Conservation (phyloP, 495 filamentous ascomycete species). For the Cetradonia linearis region DNA sequence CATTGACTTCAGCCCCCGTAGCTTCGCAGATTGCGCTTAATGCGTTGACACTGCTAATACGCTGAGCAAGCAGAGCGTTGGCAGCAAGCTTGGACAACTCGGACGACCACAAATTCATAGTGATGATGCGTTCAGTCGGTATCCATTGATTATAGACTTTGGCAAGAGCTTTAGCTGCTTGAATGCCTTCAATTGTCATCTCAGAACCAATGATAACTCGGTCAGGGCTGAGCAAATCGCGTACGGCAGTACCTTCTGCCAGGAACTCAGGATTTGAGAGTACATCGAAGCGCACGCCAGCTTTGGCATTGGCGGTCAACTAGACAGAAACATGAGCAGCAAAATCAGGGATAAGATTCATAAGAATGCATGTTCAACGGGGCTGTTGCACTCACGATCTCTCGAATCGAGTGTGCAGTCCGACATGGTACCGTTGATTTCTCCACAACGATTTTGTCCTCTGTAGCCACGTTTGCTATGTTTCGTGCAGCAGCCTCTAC, state of each 20-base stretch:
- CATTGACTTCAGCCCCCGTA: constrained; percentile 65
- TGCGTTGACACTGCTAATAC: constrained; percentile 76
- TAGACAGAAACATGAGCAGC: not conserved
- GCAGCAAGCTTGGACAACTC: constrained; percentile 73
- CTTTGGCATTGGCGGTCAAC: constrained; percentile 41
- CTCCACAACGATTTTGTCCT: constrained; percentile 68
- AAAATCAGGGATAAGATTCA: too few species aligned
- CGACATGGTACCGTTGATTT: constrained; percentile 76
- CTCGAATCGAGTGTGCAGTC: constrained; percentile 59
- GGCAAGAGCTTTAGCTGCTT: constrained; percentile 52
- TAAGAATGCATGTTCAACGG: too few species aligned
- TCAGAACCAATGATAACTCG: constrained; percentile 68
- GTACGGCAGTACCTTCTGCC: constrained; percentile 66
- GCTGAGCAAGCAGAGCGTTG: constrained; percentile 73
- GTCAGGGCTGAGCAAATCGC: constrained; percentile 61
- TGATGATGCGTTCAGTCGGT: constrained; percentile 51
- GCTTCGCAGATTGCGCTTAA: constrained; percentile 71
- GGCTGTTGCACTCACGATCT: constrained; percentile 32
- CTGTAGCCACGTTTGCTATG: constrained; percentile 54
- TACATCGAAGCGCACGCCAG: constrained; percentile 58
- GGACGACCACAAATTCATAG: constrained; percentile 68
- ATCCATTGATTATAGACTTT: constrained; percentile 67
- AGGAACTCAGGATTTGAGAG: constrained; percentile 81
- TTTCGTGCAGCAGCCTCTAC: constrained; percentile 60
- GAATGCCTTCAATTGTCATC: constrained; percentile 42